These are phyloP conservation scores for Nakazawaea wickerhamii DNA, from an alignment of 805 yeast genomes.

Conservation along the genomic window DNA sequence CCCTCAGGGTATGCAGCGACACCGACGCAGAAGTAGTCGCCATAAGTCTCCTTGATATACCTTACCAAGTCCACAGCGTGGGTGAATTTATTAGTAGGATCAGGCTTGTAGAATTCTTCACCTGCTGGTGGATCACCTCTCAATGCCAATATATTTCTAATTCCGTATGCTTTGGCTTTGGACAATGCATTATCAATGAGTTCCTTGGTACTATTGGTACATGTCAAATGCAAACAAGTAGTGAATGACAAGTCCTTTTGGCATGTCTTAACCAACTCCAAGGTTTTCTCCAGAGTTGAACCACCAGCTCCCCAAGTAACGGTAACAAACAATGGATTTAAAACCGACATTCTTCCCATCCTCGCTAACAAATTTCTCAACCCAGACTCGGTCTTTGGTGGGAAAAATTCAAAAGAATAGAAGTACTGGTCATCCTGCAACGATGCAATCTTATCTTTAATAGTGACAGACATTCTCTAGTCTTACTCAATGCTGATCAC, in stretches of 20 bases:
- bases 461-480: slow-evolving; percentile 23
- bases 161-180: slow-evolving; percentile 70
- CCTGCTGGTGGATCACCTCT: slow-evolving; percentile 86
- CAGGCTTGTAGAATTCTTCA: slow-evolving; percentile 48
- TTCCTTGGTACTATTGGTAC: slow-evolving; percentile 81
- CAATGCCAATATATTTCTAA: slow-evolving; percentile 83
- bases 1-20: slow-evolving; percentile 99
- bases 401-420: slow-evolving; percentile 91
- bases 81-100: slow-evolving; percentile 46
- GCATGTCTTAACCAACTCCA: slow-evolving; percentile 76
- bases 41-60: slow-evolving; percentile 67
- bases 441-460: slow-evolving; percentile 46
- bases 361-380: slow-evolving; percentile 79
- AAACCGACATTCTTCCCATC: slow-evolving; percentile 78
- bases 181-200: slow-evolving; percentile 76
- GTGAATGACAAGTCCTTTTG: slow-evolving; percentile 75
- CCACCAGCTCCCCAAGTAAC: slow-evolving; percentile 99
- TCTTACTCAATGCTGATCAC: neutral
- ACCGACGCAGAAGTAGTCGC: slow-evolving; percentile 85
- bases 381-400: slow-evolving; percentile 92
- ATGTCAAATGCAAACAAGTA: slow-evolving; percentile 90
- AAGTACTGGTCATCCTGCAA: slow-evolving; percentile 51
- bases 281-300: slow-evolving; percentile 78
- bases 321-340: slow-evolving; percentile 86
- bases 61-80: slow-evolving; percentile 83